Base-by-base conservation (phyloP, 2,329 filamentous ascomycete species). In the Beauveria scarabaeidicola region DNA sequence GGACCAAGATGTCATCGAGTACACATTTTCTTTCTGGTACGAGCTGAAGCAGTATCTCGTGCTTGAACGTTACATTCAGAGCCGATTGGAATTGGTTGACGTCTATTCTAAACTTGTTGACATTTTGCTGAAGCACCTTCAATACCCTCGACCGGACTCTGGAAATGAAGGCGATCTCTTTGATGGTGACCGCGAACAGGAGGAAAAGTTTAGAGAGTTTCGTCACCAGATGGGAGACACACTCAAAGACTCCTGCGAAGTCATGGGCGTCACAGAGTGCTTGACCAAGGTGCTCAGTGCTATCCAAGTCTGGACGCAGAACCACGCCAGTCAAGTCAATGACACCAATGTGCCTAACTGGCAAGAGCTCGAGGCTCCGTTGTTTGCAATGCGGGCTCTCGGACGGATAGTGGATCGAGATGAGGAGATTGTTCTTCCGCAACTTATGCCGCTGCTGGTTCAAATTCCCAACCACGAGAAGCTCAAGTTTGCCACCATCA, bases 1-100 rank as follows among this genome's bases (percentile, higher is more conserved):
- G 70, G 93, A 97, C 58, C 85, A 89, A 63, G 94, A 99, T 65
- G 91, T 92, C 5, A 91, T 99, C 63, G 90, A 91, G 58, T 86
- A 94, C 68, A 99, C 95, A 0, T 99, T 99, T 74, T 86, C 85
- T 65, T 97, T 99, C 76, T 99, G 94, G 94, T 97, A 95, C 71
- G 94, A 99, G 70, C 81, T 99, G 51, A 99, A 99, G 78, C 91
- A 97, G 72, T 97, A 96, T 71, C 80, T 99, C 52, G 91, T 92
- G 1, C 75, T 99, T 57, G 93, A 97, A 40, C 88, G 88, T 65
- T 99, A 97, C 70, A 89, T 90, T 55, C 83, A 91, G 67, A 89
- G 92, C 44, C 85, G 92, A 55, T 73, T 91, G 63, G 81, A 89
- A 66, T 83, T 91, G 59, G 80, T 90, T 40, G 90, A 95, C 65